A percentile compares a stretch with the other conserved stretches of the same genome.
These are phyloP conservation scores for Dysphania ambrosioides DNA, from an alignment of 148 eudicot species.

Conservation along the genomic window DNA sequence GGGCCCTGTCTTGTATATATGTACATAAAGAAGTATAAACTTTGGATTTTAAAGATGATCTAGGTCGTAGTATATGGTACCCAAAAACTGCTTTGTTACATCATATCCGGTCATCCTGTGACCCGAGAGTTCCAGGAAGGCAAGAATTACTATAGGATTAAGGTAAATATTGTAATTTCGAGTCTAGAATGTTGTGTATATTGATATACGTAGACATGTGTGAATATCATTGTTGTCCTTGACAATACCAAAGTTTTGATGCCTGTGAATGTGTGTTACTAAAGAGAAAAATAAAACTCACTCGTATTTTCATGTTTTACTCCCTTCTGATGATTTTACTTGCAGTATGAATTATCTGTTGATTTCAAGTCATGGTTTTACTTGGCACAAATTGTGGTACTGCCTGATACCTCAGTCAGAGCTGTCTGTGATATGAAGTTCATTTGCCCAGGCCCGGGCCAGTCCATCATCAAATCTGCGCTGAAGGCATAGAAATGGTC, in stretches of 20 bases:
- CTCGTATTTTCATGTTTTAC: not conserved
- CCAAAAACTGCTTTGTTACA: too few species aligned
- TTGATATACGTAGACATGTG: constrained; percentile 18
- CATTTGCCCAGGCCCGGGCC: not conserved
- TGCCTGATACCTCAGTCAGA: not conserved
- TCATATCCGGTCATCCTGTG: too few species aligned
- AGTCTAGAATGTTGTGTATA: constrained; percentile 17
- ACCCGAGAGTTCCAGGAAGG: not conserved
- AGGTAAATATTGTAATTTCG: not conserved
- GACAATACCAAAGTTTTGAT: constrained; percentile 9
- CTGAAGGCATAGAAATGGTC: not conserved
- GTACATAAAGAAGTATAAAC: constrained; percentile 56
- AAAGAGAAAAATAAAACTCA: not conserved
- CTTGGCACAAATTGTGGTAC: not conserved
- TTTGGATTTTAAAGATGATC: constrained; percentile 73
- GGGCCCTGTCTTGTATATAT: constrained; percentile 81
- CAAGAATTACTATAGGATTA: not conserved
- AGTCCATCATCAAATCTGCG: not conserved
- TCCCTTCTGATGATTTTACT: not conserved
- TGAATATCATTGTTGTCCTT: constrained; percentile 5
- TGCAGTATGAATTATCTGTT: not conserved
- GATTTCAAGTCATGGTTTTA: not conserved
- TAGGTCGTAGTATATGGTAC: constrained; percentile 21
- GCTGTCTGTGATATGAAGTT: too few species aligned
- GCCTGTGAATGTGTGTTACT: not conserved